These are phyloP conservation scores for Helenozyma rhizophorensis DNA, from an alignment of 805 yeast genomes.

Conservation along the genomic window DNA sequence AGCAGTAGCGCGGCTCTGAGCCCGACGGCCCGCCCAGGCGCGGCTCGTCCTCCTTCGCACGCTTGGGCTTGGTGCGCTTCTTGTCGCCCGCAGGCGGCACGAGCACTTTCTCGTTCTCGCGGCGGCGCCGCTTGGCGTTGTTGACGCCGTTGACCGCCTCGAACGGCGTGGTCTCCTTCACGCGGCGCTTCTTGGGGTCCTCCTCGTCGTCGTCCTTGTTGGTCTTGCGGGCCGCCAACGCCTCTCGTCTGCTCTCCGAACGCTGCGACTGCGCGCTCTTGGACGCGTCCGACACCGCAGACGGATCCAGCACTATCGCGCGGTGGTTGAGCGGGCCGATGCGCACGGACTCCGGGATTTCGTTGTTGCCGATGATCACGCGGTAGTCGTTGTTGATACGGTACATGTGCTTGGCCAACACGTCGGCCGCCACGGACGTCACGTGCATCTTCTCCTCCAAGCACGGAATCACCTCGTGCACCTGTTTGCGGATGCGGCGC, in stretches of 20 bases:
- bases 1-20: slow-evolving; percentile 83
- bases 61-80: slow-evolving; percentile 22
- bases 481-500: slow-evolving; percentile 38
- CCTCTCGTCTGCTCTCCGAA: slow-evolving; percentile 85
- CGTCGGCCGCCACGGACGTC: slow-evolving; percentile 84
- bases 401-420: slow-evolving; percentile 59
- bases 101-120: slow-evolving; percentile 8
- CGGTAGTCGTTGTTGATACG: slow-evolving; percentile 81
- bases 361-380: slow-evolving; percentile 62
- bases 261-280: slow-evolving; percentile 71
- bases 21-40: slow-evolving; percentile 8
- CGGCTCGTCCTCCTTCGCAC: slow-evolving; percentile 13
- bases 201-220: slow-evolving; percentile 35
- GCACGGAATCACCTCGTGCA: slow-evolving; percentile 79
- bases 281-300: slow-evolving; percentile 40
- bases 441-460: slow-evolving; percentile 97
- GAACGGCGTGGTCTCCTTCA: slow-evolving; percentile 20
- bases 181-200: slow-evolving; percentile 14
- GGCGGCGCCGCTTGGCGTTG: slow-evolving; percentile 9
- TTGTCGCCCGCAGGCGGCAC: slow-evolving; percentile 8
- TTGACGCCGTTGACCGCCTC: slow-evolving; percentile 8
- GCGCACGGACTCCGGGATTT: slow-evolving; percentile 76
- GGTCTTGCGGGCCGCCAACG: slow-evolving; percentile 83
- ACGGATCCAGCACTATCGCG: slow-evolving; percentile 68
- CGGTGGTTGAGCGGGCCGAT: slow-evolving; percentile 85